phyloP scores from a whole-genome alignment of 208 protist species.

The Trypanosomatidae sp. region DNA sequence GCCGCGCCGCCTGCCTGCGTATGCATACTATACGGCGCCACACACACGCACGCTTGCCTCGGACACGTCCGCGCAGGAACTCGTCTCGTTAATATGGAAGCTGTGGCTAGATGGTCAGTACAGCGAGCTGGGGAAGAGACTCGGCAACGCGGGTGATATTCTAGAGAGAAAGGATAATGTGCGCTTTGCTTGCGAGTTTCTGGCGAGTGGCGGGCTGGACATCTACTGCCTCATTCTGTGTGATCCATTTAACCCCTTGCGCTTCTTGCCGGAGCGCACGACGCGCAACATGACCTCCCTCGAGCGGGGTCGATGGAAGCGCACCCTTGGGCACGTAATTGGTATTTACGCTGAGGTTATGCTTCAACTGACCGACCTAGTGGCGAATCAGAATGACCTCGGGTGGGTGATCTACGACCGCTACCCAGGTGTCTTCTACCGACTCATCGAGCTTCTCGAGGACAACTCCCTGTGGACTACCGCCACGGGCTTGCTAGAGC shows the following conservation, averaged over 20 bases:
- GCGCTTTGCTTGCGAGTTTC: constrained; percentile 49
- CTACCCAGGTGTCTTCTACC: constrained; percentile 75
- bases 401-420: constrained; percentile 80
- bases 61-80: constrained; percentile 5
- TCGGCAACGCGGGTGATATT: constrained; percentile 30
- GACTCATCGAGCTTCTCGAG: constrained; percentile 67
- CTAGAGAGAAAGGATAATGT: constrained; percentile 50
- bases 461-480: constrained; percentile 35
- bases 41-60: neutral
- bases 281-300: constrained; percentile 7
- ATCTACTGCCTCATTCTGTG: constrained; percentile 68
- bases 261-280: constrained; percentile 10
- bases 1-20: constrained; percentile 19
- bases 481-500: constrained; percentile 55
- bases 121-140: constrained; percentile 16
- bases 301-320: constrained; percentile 10
- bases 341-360: constrained; percentile 37
- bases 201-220: constrained; percentile 65
- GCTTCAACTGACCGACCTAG: constrained; percentile 59
- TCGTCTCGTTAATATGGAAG: constrained; percentile 16
- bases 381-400: constrained; percentile 66
- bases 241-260: constrained; percentile 38
- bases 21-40: constrained; percentile 5
- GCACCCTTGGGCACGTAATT: constrained; percentile 14
- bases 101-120: constrained; percentile 28